Evolutionary conservation across 768 basidiomycete genomes (phyloP), one percentile per base, ranked within the genome.

Genomic region (Melanogaster broomeanus): DNA sequence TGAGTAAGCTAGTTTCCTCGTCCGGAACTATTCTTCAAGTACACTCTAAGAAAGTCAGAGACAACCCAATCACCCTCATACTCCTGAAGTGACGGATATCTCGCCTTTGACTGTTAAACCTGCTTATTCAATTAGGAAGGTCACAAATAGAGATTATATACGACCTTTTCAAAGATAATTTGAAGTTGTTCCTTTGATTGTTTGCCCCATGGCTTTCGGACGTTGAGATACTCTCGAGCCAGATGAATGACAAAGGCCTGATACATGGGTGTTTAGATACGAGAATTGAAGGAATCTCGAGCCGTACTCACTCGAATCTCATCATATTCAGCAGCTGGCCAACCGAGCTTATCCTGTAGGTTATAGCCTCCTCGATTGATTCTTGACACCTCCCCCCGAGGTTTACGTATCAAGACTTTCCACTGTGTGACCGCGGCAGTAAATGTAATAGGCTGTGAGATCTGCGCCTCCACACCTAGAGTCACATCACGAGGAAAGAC

Each of bases 11-110:
- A 28, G 27, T 28, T 34, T n/a, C n/a, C n/a, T n/a, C n/a, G 34
- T 11, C 34, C 34, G 5, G 39, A 40, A 44, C 43, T 59, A 61
- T 53, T 53, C 33, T 53, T 53, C n/a, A 53, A 19, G 25, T 48
- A 52, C 6, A 48, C 33, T 12, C 24, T 24, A 11, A 52, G 41
- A 22, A 52, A 48, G 33, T 52, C 44, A 6, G 31, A 53, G n/a
- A 43, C 39, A 19, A 48, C 52, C 52, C 52, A 53, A 48, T 53
- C 35, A 6, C n/a, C 46, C 18, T 53, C 21, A 43, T 53, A 53
- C 15, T 12, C 22, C 4, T 40, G 21, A 34, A 53, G 51, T 3
- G 31, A 21, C 2, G 40, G 52, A 30, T 48, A 53, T 18, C 25
- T 21, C 28, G 12, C 45, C 22, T 53, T 47, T 1, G 45, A 27